Conservation (phyloP, 2,329 filamentous ascomycete species). For the Rosellinia necatrix region DNA sequence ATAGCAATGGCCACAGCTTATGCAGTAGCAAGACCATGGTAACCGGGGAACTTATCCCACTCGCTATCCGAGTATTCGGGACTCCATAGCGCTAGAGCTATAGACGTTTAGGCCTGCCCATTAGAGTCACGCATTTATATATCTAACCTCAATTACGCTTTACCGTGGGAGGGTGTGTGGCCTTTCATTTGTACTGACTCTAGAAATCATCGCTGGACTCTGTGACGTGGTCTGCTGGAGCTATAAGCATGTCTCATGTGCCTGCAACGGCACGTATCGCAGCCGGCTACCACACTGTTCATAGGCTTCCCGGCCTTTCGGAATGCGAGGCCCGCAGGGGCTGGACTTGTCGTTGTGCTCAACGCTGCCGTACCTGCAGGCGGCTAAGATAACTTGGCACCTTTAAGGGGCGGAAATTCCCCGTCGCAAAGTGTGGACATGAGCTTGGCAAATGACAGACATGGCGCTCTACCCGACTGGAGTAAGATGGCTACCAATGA, state of each 20-base stretch:
- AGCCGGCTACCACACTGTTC: constrained; percentile 58
- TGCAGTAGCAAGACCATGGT: not conserved
- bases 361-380: constrained; percentile 26
- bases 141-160: too few relatives aligned
- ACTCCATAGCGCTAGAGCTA: constrained; percentile 69
- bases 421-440: constrained; percentile 62
- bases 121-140: too few relatives aligned
- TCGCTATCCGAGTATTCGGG: constrained; percentile 65
- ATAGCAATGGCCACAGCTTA: not conserved
- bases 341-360: constrained; percentile 47
- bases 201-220: too few relatives aligned
- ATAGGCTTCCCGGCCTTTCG: constrained; percentile 68
- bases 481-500: constrained; percentile 70
- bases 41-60: constrained; percentile 41
- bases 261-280: constrained; percentile 59
- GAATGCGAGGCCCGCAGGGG: constrained; percentile 61
- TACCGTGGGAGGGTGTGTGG: not conserved
- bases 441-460: too few relatives aligned
- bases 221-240: not conserved
- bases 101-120: constrained; percentile 70
- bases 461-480: constrained; percentile 67
- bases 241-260: constrained; percentile 52
- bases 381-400: constrained; percentile 29
- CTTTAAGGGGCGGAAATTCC: constrained; percentile 41
- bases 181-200: too few relatives aligned